Conservation (phyloP, 2,329 filamentous ascomycete species). For the Fusarium veterinarium region DNA sequence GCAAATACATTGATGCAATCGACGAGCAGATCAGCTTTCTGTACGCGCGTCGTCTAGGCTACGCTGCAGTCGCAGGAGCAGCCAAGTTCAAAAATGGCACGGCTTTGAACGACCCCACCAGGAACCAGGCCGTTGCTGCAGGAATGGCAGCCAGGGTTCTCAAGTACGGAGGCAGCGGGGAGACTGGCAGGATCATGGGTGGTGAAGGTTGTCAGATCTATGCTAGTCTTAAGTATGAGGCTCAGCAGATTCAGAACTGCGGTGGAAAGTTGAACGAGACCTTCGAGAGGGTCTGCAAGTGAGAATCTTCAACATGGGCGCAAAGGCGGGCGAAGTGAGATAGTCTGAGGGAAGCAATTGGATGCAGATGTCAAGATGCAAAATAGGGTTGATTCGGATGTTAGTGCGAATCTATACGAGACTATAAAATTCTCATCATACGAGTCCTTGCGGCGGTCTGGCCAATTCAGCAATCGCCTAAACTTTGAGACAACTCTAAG, state of each 20-base stretch:
- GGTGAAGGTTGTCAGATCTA: conserved; percentile 35
- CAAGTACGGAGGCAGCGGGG: conserved; percentile 28
- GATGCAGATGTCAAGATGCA: too few relatives aligned
- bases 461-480: neutral
- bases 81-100: conserved; percentile 12
- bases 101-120: conserved; percentile 17
- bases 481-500: neutral
- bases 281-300: neutral
- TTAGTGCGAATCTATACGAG: too few relatives aligned
- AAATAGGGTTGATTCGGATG: neutral
- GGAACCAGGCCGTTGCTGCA: conserved; percentile 21
- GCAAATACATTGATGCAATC: conserved; percentile 31
- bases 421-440: neutral
- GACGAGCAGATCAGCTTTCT: conserved; percentile 32
- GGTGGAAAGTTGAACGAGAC: neutral
- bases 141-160: conserved; percentile 26
- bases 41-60: conserved; percentile 28
- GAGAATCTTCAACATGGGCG: neutral
- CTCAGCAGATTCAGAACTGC: neutral
- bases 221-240: conserved; percentile 30
- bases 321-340: neutral
- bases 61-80: conserved; percentile 26
- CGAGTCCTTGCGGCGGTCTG: neutral
- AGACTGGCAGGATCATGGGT: conserved; percentile 24
- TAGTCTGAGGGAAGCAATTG: neutral